A percentile compares a stretch with the other conserved stretches of the same genome.
Evolutionary conservation across 352 stramenopile species (phyloP).

Genomic region (Globisporangium orthogonon): DNA sequence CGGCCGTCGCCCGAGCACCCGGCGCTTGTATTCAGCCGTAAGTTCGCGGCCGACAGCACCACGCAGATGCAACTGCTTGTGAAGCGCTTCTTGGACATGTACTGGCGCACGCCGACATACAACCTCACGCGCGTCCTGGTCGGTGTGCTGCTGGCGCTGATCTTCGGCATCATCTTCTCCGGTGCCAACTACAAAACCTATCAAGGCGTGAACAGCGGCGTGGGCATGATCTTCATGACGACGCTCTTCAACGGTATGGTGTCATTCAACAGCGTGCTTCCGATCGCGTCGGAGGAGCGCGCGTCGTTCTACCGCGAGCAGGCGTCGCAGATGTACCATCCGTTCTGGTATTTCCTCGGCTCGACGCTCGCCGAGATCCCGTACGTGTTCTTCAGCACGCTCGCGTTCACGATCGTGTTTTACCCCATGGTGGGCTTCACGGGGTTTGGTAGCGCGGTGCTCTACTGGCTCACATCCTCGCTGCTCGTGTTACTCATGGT

Average conservation of each 20-base stretch:
- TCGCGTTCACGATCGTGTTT: constrained; percentile 45
- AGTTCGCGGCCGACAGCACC: constrained; percentile 9
- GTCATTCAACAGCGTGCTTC: constrained; percentile 53
- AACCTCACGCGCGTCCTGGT: constrained; percentile 61
- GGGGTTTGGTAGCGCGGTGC: constrained; percentile 23
- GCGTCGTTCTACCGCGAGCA: constrained; percentile 45
- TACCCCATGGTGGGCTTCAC: constrained; percentile 53
- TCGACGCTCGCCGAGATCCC: constrained; percentile 12
- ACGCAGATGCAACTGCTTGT: constrained; percentile 5
- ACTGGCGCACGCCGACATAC: constrained; percentile 85
- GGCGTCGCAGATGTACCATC: constrained; percentile 78
- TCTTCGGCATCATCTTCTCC: constrained; percentile 23
- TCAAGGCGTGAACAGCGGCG: constrained; percentile 22
- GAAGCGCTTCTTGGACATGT: constrained; percentile 34
- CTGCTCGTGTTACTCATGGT: constrained; percentile 41
- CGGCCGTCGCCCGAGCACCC: constrained; percentile 7
- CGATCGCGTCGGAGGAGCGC: constrained; percentile 65
- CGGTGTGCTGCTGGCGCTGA: constrained; percentile 8
- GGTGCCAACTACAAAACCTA: constrained; percentile 22
- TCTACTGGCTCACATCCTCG: constrained; percentile 57
- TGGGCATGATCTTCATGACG: constrained; percentile 67
- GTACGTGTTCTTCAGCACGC: constrained; percentile 19
- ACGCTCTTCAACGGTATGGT: constrained; percentile 69
- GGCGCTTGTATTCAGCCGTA: constrained; percentile 13
- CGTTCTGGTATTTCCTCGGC: constrained; percentile 56